Evolutionary conservation across 306 rosid species (phyloP), one percentile per base, ranked within the genome.

Genomic region (Carpinus viminea): DNA sequence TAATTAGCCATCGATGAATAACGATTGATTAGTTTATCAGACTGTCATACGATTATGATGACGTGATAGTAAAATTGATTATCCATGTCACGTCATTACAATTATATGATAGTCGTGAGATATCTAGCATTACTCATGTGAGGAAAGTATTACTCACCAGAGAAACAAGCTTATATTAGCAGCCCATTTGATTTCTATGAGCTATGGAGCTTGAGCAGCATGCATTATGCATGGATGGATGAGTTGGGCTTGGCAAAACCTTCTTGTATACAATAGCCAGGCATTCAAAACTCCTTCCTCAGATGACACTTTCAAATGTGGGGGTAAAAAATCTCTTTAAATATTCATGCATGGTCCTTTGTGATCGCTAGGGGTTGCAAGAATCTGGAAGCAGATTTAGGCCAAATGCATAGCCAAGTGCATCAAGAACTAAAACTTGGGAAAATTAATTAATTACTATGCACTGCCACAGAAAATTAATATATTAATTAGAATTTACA

Each of bases 281-380:
- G 83, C 43, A 70, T 62, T 31, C 78, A 20, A 76, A 82, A 79
- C 28, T 77, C 68, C 70, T 66, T 78, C 57, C 62, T 79, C 70
- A 10, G 24, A 50, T 47, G 78, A 56, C 73, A 74, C 77, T 80
- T 86, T 81, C 74, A 85, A 77, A 83, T 28, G 26, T 46, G 10
- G 46, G 16, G 48, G 8, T 26, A 12, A 55, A 38, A 65, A 41
- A 24, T 61, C 24, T 75, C n/a, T 46, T 47, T 36, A 70, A 36
- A 16, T 55, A 6, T 41, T 41, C 28, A 76, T 73, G 81, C 28
- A 76, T 73, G 81, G 52, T 85, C 68, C 82, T 52, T 66, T 21
- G 52, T 54, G 83, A 75, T 78, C 69, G 62, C 79, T 73, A 74
- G 8, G 87, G 87, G 76, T 82, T 77, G 82, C 21, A 72, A 31